A percentile compares a stretch with the other conserved stretches of the same genome.
phyloP scores from a whole-genome alignment of 192 early-diverging fungal species.

The Obelidium mucronatum region DNA sequence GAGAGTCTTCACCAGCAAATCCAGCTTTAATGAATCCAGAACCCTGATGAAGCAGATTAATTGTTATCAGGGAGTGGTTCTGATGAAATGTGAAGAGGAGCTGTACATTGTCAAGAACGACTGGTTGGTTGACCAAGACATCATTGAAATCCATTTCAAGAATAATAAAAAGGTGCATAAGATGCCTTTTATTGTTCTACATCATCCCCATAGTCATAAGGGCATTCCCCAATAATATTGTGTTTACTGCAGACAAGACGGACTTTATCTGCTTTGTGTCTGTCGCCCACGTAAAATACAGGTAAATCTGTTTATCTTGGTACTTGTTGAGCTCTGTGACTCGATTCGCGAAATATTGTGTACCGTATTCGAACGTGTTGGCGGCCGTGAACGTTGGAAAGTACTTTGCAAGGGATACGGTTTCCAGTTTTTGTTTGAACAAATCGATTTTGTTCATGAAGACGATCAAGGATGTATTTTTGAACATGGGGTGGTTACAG shows the following conservation, averaged over 20 bases:
- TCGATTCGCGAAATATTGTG: conserved; percentile 43
- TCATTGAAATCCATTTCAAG: conserved; percentile 80
- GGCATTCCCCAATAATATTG: no score
- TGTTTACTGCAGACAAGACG: no score
- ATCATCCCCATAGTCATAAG: no score
- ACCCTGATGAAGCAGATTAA: conserved; percentile 64
- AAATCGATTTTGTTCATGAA: conserved; percentile 63
- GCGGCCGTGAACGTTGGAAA: conserved; percentile 57
- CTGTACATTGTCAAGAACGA: conserved; percentile 98
- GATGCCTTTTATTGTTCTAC: no score
- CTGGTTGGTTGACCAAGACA: conserved; percentile 96
- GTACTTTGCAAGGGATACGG: conserved; percentile 38
- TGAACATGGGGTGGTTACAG: no score
- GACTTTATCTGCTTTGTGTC: no score
- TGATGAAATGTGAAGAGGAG: conserved; percentile 1
- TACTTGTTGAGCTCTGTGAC: conserved; percentile 44
- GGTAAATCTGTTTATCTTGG: conserved; percentile 53
- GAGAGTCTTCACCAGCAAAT: conserved; percentile 97
- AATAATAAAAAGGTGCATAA: neutral
- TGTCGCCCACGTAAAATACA: no score
- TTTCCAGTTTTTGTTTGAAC: conserved; percentile 51
- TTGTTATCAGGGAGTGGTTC: neutral
- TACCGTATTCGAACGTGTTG: conserved; percentile 45
- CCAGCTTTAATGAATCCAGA: conserved; percentile 99
- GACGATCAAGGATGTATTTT: conserved; percentile 50